Evolutionary conservation across 2,329 filamentous ascomycete genomes (phyloP), one percentile per base, ranked within the genome.

Genomic region (Pseudogymnoascus sp.): DNA sequence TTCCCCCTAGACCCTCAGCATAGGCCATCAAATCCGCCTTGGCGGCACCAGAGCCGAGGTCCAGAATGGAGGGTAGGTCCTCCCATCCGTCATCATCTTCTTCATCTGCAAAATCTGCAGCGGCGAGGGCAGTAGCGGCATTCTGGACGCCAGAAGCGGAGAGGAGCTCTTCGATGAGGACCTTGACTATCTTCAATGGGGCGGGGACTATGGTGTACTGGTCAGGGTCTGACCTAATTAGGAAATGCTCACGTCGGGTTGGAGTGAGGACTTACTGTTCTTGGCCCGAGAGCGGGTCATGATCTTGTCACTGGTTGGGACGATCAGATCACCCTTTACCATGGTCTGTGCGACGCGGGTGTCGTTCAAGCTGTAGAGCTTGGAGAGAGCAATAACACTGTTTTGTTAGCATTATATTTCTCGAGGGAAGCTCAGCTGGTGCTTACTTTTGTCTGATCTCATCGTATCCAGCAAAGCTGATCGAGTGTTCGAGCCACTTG

Each of bases 381-480:
- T 96, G 0, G 91, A 92, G 2, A 99, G 81, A 5, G 94, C 94
- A 67, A 96, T 92, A 61, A 96, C 90, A 69, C 89, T 92, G 67
- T 5, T 41, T 37, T 26, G 65, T 77, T 68, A 76, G 74, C 56
- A 62, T 58, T 15, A 19, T 7, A 18, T 41, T 13, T 12, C 5
- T 30, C 48, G 8, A 19, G 26, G 8, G 10, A 0, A n/a, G n/a
- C n/a, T n/a, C n/a, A 1, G 6, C 19, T 2, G 13, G 30, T n/a
- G 77, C 85, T 73, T 77, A 92, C 89, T 97, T 99, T 73, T 96
- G 90, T 66, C 92, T 84, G 67, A 97, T 97, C 73, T 96, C 92
- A 68, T 97, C 92, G 67, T 96, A 99, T 10, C 94, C 94, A n/a
- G 91, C 91, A 74, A 99, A 99, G 73, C 88, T 95, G 73, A 95